Percentiles rank a stretch among this genome's conserved stretches.
Conservation (phyloP, 257 asterid genomes). For the Salvia rosmarinus region DNA sequence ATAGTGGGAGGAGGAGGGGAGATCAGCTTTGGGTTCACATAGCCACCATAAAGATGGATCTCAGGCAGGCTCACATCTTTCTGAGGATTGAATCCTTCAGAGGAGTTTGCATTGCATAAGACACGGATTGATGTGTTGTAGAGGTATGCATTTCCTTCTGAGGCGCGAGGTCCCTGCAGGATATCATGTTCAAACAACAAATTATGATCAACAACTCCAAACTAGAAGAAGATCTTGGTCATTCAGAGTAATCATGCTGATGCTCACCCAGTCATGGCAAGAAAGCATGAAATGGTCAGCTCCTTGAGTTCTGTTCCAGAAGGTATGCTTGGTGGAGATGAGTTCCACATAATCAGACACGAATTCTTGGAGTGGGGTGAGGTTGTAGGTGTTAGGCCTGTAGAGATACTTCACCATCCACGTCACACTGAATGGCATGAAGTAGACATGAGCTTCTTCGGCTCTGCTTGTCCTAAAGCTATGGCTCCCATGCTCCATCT, state of each 20-base stretch:
- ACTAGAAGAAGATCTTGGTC: neutral
- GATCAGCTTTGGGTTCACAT: conserved; percentile 56
- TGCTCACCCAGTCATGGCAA: conserved; percentile 96
- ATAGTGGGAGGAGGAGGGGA: conserved; percentile 49
- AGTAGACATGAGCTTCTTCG: conserved; percentile 66
- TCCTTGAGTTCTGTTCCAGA: conserved; percentile 84
- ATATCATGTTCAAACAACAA: conserved; percentile 3
- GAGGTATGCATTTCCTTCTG: conserved; percentile 59
- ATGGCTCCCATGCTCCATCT: conserved; percentile 68
- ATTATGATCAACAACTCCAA: neutral
- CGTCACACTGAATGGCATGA: conserved; percentile 92
- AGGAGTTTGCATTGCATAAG: conserved; percentile 89
- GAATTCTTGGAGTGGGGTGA: conserved; percentile 52
- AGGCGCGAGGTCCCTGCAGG: conserved; percentile 68
- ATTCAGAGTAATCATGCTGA: no score
- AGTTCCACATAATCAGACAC: conserved; percentile 69
- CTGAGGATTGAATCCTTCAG: conserved; percentile 84
- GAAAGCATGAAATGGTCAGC: conserved; percentile 98
- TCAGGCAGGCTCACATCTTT: conserved; percentile 89
- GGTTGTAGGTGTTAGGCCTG: conserved; percentile 47
- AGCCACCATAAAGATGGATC: conserved; percentile 65
- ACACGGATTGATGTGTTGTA: conserved; percentile 87
- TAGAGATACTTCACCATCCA: conserved; percentile 79
- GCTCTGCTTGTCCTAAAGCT: conserved; percentile 64
- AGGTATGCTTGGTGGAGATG: conserved; percentile 76